Evolutionary conservation across 129 eudicot genomes (phyloP).

Genomic region (Lactuca saligna): DNA sequence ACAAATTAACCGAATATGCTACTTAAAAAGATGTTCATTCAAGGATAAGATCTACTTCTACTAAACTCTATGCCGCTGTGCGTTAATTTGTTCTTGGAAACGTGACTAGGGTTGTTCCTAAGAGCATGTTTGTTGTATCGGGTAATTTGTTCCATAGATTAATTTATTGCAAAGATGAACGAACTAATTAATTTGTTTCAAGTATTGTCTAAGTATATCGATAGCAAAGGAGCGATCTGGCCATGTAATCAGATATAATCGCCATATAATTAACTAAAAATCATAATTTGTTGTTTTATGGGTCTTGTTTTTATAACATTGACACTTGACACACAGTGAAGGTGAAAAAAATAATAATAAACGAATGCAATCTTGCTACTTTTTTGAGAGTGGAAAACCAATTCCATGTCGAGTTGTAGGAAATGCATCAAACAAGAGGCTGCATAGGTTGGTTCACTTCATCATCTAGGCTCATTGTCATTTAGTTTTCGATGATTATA

Average conservation of each 20-base stretch:
- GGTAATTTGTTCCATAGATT: no score
- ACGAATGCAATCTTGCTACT: conserved; percentile 8
- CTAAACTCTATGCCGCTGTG: no score
- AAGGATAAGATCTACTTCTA: no score
- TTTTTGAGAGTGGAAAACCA: conserved; percentile 63
- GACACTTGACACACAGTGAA: not conserved
- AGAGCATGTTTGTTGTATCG: no score
- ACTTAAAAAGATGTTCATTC: no score
- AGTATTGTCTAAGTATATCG: not conserved
- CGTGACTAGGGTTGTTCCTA: no score
- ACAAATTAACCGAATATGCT: no score
- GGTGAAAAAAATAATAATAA: not conserved
- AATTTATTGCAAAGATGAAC: no score
- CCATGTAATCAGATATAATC: not conserved
- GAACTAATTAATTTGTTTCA: not conserved
- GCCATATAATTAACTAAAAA: not conserved
- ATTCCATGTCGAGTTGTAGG: conserved; percentile 71
- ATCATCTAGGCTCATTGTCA: conserved; percentile 7
- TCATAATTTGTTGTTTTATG: not conserved
- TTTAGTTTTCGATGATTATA: not conserved
- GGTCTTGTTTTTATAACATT: not conserved
- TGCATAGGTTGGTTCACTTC: conserved; percentile 41
- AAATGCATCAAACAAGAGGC: conserved; percentile 51
- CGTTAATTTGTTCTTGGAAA: no score
- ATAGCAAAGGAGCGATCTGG: not conserved